Conservation (phyloP, 1,284 basidiomycete genomes). For the Athelia sp. region DNA sequence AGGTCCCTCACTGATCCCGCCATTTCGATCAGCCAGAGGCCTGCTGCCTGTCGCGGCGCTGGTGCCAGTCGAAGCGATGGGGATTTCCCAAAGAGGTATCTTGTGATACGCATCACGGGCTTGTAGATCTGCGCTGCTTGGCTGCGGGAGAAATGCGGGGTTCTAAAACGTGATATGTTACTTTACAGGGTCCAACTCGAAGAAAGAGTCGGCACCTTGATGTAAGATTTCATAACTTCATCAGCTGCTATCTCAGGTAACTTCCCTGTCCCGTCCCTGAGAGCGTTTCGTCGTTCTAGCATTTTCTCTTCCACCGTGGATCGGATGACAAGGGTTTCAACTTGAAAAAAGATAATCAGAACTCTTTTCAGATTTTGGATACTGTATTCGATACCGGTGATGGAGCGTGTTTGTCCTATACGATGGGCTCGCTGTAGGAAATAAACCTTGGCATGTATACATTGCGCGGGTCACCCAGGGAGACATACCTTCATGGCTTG, state of each 20-base stretch:
- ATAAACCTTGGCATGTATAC: slow-evolving; percentile 1
- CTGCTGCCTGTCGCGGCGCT: too few relatives aligned
- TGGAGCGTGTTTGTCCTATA: slow-evolving; percentile 72
- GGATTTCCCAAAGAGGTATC: too few relatives aligned
- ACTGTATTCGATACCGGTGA: slow-evolving; percentile 44
- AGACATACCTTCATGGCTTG: slow-evolving; percentile 77
- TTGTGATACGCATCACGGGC: too few relatives aligned
- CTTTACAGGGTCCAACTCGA: too few relatives aligned
- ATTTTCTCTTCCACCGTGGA: slow-evolving; percentile 79
- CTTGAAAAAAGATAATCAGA: slow-evolving; percentile 25
- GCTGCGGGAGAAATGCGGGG: too few relatives aligned
- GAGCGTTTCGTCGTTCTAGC: slow-evolving; percentile 51
- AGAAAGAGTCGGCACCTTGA: too few relatives aligned
- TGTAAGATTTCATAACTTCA: slow-evolving; percentile 69
- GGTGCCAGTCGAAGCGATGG: too few relatives aligned
- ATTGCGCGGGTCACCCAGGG: slow-evolving; percentile 1
- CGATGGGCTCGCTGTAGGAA: slow-evolving; percentile 70
- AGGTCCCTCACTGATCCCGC: too few relatives aligned
- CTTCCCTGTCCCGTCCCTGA: slow-evolving; percentile 47
- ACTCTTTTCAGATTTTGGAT: neutral
- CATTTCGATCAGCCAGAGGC: too few relatives aligned
- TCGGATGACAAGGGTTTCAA: slow-evolving; percentile 77
- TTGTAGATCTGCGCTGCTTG: too few relatives aligned
- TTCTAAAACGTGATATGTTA: too few relatives aligned
- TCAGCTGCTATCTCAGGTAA: slow-evolving; percentile 52